These are phyloP conservation scores for Escallonia herrerae DNA, from an alignment of 129 eudicot species.

Conservation along the genomic window DNA sequence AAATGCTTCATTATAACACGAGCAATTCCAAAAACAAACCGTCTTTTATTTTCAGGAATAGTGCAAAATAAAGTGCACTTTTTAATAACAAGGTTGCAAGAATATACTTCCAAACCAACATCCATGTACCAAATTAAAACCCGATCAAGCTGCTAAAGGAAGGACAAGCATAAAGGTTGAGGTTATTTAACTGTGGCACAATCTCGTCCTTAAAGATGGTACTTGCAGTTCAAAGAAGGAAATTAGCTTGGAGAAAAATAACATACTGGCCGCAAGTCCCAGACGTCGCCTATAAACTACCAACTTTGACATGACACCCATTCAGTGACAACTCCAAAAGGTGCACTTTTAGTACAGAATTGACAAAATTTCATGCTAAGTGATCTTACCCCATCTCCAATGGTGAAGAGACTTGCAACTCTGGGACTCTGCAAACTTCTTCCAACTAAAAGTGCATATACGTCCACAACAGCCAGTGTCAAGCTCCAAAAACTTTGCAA, in stretches of 20 bases:
- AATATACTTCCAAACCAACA: too few relatives aligned
- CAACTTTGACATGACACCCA: background rate
- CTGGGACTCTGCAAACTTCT: conserved; percentile 58
- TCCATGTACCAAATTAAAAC: too few relatives aligned
- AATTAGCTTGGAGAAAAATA: background rate
- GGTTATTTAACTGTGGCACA: too few relatives aligned
- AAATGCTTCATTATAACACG: too few relatives aligned
- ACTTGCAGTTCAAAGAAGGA: background rate
- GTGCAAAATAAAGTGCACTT: too few relatives aligned
- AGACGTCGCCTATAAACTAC: background rate
- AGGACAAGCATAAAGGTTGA: too few relatives aligned
- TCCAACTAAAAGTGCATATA: conserved; percentile 60
- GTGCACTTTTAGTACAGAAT: background rate
- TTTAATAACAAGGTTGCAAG: too few relatives aligned
- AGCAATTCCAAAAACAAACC: too few relatives aligned
- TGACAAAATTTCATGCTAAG: background rate
- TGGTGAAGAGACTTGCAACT: conserved; percentile 50
- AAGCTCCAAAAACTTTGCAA: conserved; percentile 86
- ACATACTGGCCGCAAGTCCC: background rate
- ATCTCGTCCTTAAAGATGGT: too few relatives aligned
- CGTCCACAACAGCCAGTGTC: conserved; percentile 52
- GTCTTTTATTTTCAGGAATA: too few relatives aligned
- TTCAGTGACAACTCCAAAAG: background rate
- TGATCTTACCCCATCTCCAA: conserved; percentile 80
- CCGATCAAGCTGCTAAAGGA: too few relatives aligned